Base-by-base conservation (phyloP, 306 rosid species). In the Begonia masoniana region DNA sequence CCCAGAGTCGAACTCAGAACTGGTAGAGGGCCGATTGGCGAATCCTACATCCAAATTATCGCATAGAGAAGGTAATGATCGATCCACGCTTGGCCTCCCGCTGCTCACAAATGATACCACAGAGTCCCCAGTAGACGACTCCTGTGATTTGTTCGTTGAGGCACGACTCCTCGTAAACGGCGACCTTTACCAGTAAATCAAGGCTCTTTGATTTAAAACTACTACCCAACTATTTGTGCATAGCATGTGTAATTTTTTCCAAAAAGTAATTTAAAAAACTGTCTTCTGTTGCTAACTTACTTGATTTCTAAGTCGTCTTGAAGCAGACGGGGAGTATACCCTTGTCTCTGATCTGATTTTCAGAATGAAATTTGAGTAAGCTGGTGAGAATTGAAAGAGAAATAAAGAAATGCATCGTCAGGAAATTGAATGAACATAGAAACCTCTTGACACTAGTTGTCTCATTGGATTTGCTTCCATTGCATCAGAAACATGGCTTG, bases 51-150 rank as follows among this genome's bases (percentile, higher is more conserved):
- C 78, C 80, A 24, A 54, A 15, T 9, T 64, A 74, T 2, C 73
- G 82, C 60, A 56, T 0, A 68, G 4, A 47, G 72, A 56, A 56
- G 84, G 68, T 71, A 69, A 66, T 62, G 59, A 10, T 50, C 61
- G 62, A 16, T 85, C 94, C 31, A 46, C 1, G 49, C 94, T 78
- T 13, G 84, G 79, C 66, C 79, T 76, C 55, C 69, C 94, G 11
- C 62, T 54, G 62, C 89, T 82, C 71, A 89, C 91, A 19, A 70
- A 89, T 43, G 95, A 89, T 57, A 80, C 85, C 63, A 82, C 95
- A 1, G 70, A 63, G 14, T 85, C 95, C 0, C 52, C 13, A 14
- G 49, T 2, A 17, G 73, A 62, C 47, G 74, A 56, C 59, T 80
- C 85, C 9, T 66, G 62, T 9, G 76, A 13, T 61, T 51, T 85